A percentile compares a stretch with the other conserved stretches of the same genome.
Conservation (phyloP, 179 eudicot species). For the Beta corolliflora region DNA sequence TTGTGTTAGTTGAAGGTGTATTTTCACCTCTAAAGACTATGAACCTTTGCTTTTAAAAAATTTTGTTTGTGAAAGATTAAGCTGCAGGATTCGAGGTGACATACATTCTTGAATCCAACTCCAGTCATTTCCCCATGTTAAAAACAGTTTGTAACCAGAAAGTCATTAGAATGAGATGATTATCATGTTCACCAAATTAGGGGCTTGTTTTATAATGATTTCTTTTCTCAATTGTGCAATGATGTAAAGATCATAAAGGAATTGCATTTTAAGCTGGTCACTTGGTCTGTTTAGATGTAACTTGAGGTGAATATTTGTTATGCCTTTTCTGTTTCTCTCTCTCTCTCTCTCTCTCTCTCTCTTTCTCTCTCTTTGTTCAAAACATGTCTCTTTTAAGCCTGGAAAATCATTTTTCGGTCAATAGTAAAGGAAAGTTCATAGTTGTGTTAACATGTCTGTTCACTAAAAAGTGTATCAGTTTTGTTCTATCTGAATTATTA, state of each 20-base stretch:
- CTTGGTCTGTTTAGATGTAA: not conserved
- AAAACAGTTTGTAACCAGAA: not conserved
- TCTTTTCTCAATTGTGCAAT: not conserved
- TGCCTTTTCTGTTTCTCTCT: not conserved
- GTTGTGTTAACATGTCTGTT: not conserved
- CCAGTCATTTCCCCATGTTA: not conserved
- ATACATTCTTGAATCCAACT: not conserved
- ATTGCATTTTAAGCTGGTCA: not conserved
- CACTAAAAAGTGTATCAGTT: not conserved
- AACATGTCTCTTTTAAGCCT: too few relatives aligned
- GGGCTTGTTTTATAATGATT: not conserved
- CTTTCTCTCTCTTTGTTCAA: not conserved
- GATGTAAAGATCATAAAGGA: not conserved
- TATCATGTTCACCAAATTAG: not conserved
- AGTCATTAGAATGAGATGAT: not conserved
- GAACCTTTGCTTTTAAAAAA: not conserved
- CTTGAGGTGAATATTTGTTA: not conserved
- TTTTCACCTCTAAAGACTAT: not conserved
- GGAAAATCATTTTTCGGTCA: not conserved
- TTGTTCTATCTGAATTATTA: too few relatives aligned
- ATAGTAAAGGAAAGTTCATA: not conserved
- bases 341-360: not conserved
- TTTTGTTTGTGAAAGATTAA: not conserved
- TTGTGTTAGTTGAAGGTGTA: slow-evolving; percentile 12
- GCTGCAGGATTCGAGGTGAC: slow-evolving; percentile 1